A percentile compares a stretch with the other conserved stretches of the same genome.
phyloP scores from a whole-genome alignment of 805 yeast genomes.

The Metschnikowia borealis region DNA sequence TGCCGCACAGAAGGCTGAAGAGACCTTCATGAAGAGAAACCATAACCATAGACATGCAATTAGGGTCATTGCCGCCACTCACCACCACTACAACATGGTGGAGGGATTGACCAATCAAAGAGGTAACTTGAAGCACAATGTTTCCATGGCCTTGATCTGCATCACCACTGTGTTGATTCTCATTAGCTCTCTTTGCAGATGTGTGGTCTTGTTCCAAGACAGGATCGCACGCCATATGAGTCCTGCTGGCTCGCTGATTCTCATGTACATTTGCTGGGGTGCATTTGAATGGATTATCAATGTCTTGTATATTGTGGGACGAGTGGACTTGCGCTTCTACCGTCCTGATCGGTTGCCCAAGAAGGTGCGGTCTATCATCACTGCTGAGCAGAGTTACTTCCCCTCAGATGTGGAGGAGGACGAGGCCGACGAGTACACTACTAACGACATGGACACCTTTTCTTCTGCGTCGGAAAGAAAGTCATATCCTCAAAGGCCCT shows the following conservation, averaged over 20 bases:
- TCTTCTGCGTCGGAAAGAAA: constrained; percentile 9
- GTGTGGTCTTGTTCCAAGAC: constrained; percentile 42
- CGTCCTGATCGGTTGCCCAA: constrained; percentile 59
- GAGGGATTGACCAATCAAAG: constrained; percentile 38
- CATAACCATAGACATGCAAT: constrained; percentile 48
- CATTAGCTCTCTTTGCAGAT: constrained; percentile 48
- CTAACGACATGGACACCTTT: constrained; percentile 4
- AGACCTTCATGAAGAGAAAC: constrained; percentile 43
- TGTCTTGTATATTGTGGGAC: constrained; percentile 52
- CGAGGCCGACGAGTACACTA: constrained; percentile 9
- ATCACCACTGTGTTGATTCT: constrained; percentile 48
- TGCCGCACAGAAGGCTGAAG: constrained; percentile 48
- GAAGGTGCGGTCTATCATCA: constrained; percentile 36
- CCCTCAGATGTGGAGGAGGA: constrained; percentile 30
- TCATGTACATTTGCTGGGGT: constrained; percentile 69
- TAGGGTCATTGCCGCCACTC: constrained; percentile 59
- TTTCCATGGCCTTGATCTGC: constrained; percentile 44
- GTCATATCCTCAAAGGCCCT: constrained; percentile 7
- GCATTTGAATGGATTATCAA: constrained; percentile 58
- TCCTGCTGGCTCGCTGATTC: constrained; percentile 40
- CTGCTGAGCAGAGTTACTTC: constrained; percentile 39
- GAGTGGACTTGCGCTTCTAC: constrained; percentile 76
- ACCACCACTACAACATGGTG: constrained; percentile 35
- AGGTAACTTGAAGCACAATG: constrained; percentile 46
- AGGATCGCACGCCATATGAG: constrained; percentile 19